Base-by-base conservation (phyloP, 257 asterid species). In the Rubia yunnanensis region DNA sequence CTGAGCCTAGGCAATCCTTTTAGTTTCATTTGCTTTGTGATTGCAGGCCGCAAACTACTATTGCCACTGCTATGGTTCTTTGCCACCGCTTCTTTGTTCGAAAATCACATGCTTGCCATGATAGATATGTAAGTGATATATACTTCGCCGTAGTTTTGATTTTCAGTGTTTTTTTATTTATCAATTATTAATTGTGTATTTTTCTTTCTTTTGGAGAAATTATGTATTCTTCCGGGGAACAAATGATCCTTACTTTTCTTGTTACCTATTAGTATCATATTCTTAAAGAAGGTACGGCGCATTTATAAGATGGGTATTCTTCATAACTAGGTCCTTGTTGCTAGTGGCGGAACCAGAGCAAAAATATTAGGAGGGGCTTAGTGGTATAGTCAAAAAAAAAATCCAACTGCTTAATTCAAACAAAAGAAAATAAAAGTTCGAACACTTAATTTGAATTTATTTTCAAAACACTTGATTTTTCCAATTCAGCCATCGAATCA, bases 51-150 rank as follows among this genome's bases (percentile, higher is more conserved):
- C 99, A 89, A 64, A 88, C 95, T 60, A 92, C 99, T 18, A 82
- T 88, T 10, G 97, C 92, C 55, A 89, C 97, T 80, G 96, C 96
- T 65, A 88, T 89, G 96, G 87, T 92, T 78, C 78, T 92, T 57
- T 92, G 97, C 78, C 99, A 92, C 74, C 99, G 96, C 30, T 89
- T 92, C 84, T 92, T 92, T 73, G 77, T 84, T 69, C 84, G 87
- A 65, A 92, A 88, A 64, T 92, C 99, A 39, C 99, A 92, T 76
- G 99, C 99, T 67, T 82, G 86, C 73, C 96, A 92, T 57, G 97
- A 92, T 76, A 87, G 99, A 92, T 89, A 78, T 80, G 99, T 92
- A 60, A 83, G 97, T 79, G 18, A 60, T 32, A 2, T 64, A 65
- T 65, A 54, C 23, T 52, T 39, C 14, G 30, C 35, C 28, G 13